Base-by-base conservation (phyloP, 495 filamentous ascomycete species). In the Aspergillus affinis region DNA sequence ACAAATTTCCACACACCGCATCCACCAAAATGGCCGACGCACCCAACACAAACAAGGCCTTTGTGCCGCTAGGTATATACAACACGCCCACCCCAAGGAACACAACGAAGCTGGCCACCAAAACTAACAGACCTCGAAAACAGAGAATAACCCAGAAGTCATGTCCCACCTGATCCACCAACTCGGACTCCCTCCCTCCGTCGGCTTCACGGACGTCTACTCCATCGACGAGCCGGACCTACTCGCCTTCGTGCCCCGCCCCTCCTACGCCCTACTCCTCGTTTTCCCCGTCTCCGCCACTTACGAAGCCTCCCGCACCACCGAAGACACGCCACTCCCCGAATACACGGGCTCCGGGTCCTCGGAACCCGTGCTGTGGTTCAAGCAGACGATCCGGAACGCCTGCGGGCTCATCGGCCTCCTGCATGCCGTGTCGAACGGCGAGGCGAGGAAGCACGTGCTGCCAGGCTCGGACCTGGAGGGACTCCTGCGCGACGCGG, bases 331-430 rank as follows among this genome's bases (percentile, higher is more conserved):
- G 36, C 60, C 66, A 4, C 74, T 82, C 30, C 63, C 74, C 15
- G 78, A 80, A 45, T 86, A 87, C 71, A 68, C 67, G 0, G 81
- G 81, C 57, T 69, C 61, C 19, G 84, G 84, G 0, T 70, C 80
- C 52, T 6, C 59, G 0, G 85, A 88, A 56, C 88, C 87, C 0
- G 86, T 90, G 3, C 81, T 92, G 53, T 96, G 92, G 92, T 96
- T 91, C 78, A 88, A 89, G 67, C 92, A 97, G 65, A 96, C 91
- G 0, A 97, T 97, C 70, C 81, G 85, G 51, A 85, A 96, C 71
- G 88, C 91, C 3, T 97, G 93, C 74, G 93, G 92, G 1, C 81
- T 91, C 51, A 92, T 94, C 73, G 92, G 88, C 0, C 75, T 96
- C 3, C 73, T 96, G 21, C 92, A 96, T 75, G 84, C 86, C 56